A percentile compares a stretch with the other conserved stretches of the same genome.
phyloP scores from a whole-genome alignment of 768 basidiomycete species.

The Lentinula detonsa region DNA sequence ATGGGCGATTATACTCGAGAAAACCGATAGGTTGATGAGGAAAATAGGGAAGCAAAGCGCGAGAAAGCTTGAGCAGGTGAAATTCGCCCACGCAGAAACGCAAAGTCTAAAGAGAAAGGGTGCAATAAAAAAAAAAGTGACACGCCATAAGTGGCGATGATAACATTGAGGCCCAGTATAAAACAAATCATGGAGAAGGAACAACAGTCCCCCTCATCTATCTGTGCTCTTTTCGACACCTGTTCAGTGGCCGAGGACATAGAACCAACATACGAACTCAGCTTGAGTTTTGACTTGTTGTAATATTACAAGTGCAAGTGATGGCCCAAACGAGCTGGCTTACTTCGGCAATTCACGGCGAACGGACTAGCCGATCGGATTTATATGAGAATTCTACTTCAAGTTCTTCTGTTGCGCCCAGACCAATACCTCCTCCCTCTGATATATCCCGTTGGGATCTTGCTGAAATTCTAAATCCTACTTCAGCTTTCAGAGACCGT shows the following conservation, averaged over 20 bases:
- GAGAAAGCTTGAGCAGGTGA: constrained; percentile 10
- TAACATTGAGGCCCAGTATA: not conserved
- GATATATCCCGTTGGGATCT: constrained; percentile 34
- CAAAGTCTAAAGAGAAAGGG: constrained; percentile 4
- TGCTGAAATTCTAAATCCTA: constrained; percentile 40
- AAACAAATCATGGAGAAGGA: not conserved
- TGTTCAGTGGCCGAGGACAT: not conserved
- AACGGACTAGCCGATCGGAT: constrained; percentile 48
- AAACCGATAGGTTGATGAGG: constrained; percentile 34
- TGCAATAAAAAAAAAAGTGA: not conserved
- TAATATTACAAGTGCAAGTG: not conserved
- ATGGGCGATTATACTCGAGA: constrained; percentile 29
- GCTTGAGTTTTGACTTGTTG: not conserved
- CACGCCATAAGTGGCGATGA: not conserved
- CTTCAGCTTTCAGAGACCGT: constrained; percentile 15
- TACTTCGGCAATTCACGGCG: constrained; percentile 41
- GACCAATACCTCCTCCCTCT: constrained; percentile 25
- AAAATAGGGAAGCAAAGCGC: constrained; percentile 24
- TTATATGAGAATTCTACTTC: constrained; percentile 19
- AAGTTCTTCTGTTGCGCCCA: constrained; percentile 28
- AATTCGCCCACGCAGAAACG: not conserved
- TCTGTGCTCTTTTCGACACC: not conserved
- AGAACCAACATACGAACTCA: not conserved
- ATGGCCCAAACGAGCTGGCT: constrained; percentile 37
- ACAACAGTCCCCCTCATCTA: not conserved